Conservation (phyloP, 371 early-diverging fungal species). For the Mortierella sp. region DNA sequence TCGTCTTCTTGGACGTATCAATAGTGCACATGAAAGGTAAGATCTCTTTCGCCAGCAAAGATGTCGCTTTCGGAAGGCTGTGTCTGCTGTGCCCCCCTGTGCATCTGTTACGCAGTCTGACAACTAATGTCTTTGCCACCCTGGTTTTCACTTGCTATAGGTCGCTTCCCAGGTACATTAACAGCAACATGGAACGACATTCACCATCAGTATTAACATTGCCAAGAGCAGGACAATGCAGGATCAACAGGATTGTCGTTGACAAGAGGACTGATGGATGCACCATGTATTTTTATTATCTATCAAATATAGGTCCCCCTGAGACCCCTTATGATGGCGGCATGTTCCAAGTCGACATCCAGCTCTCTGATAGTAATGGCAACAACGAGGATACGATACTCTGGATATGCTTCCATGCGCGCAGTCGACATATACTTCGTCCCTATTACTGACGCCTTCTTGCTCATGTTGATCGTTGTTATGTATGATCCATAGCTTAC, state of each 20-base stretch:
- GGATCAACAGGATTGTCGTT: not conserved
- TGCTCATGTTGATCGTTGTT: not conserved
- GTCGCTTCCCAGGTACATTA: slow-evolving; percentile 43
- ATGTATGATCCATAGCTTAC: slow-evolving; percentile 37
- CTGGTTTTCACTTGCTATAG: not conserved
- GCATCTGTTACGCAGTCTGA: not conserved
- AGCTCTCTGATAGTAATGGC: slow-evolving; percentile 45
- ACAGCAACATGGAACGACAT: not conserved
- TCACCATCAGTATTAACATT: not conserved
- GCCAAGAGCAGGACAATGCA: not conserved
- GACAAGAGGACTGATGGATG: not conserved
- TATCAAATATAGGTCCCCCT: slow-evolving; percentile 37
- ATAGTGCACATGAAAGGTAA: slow-evolving; percentile 48
- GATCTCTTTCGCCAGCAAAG: not conserved
- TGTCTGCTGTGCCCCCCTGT: not conserved
- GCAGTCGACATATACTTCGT: not conserved
- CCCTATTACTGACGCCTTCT: not conserved
- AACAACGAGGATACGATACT: too few relatives aligned
- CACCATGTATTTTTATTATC: not conserved
- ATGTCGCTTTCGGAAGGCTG: not conserved
- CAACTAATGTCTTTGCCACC: not conserved
- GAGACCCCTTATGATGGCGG: slow-evolving; percentile 61
- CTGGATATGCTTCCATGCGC: not conserved
- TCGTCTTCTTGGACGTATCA: not conserved
- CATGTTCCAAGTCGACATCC: slow-evolving; percentile 61